Evolutionary conservation across 1,139 yeast genomes (phyloP), one percentile per base, ranked within the genome.

Genomic region (Magnusiomyces ingens): DNA sequence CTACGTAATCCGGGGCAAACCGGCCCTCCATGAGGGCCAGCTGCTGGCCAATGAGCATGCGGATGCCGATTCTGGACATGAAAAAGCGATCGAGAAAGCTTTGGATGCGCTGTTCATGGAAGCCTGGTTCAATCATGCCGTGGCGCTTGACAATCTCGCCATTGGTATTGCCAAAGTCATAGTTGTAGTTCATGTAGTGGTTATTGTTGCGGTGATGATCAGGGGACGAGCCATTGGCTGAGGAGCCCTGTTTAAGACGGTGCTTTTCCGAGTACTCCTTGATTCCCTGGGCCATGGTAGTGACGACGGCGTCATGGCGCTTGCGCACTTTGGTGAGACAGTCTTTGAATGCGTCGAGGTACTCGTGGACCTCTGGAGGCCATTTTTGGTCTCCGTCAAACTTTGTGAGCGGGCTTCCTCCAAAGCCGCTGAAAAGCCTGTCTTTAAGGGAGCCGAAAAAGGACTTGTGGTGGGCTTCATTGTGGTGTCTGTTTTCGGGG

Each of bases 211-310:
- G 32, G 8, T 26, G 32, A 8, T 26, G 32, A 8, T 26, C 32
- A 4, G 8, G n/a, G n/a, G n/a, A 26, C 4, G 32, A 26, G 32
- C 32, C 32, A 26, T 26, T 26, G 8, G 32, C 32, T 5, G 32
- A 26, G 4, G 32, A 26, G 4, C 32, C 32, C 8, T 26, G 32
- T 26, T 26, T 26, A 8, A 26, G 32, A 8, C 32, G 32, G 32
- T 36, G 13, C 36, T 38, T 26, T 55, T 52, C 58, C 21, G 66
- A 57, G 42, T 96, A 90, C 69, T 87, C 95, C 64, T 85, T 84
- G 13, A 89, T 95, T 15, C 96, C 96, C 63, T 87, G 91, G 1
- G 96, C 96, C 69, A 90, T 84, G 0, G 96, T 89, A 12, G 95
- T 86, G 12, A 90, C 96, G 0, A 95, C 91, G 1, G 96, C 95